A percentile compares a stretch with the other conserved stretches of the same genome.
phyloP scores from a whole-genome alignment of 176 grass and related monocot genomes.

The Lolium rigidum region DNA sequence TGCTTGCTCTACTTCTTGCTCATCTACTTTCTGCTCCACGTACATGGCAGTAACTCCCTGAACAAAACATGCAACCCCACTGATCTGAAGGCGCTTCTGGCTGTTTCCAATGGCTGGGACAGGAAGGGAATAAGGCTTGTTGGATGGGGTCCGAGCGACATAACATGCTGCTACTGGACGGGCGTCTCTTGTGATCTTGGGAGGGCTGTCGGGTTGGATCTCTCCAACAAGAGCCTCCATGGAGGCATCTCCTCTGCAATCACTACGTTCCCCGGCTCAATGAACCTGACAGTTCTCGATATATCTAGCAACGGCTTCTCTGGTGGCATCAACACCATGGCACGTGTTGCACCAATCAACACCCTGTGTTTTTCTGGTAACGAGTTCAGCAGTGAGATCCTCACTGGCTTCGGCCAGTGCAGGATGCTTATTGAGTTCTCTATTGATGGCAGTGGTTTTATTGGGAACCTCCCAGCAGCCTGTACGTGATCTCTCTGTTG shows the following conservation, averaged over 20 bases:
- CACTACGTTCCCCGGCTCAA: conserved; percentile 6
- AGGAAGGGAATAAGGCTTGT: conserved; percentile 36
- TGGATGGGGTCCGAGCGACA: conserved; percentile 54
- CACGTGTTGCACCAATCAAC: conserved; percentile 6
- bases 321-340: conserved; percentile 25
- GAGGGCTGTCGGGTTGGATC: no score
- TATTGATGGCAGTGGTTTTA: conserved; percentile 21
- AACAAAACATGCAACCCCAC: conserved; percentile 52
- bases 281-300: conserved; percentile 53
- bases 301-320: conserved; percentile 53
- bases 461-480: conserved; percentile 16
- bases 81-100: conserved; percentile 56
- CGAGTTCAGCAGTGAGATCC: conserved; percentile 30
- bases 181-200: conserved; percentile 28
- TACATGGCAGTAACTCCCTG: conserved; percentile 38
- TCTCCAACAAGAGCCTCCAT: background rate
- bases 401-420: background rate
- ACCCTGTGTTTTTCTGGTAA: conserved; percentile 53
- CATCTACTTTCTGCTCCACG: conserved; percentile 32
- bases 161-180: conserved; percentile 65
- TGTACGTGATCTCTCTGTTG: conserved; percentile 46
- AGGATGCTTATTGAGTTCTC: conserved; percentile 50
- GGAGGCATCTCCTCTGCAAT: background rate
- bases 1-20: conserved; percentile 27
- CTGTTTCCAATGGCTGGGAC: conserved; percentile 51